A percentile compares a stretch with the other conserved stretches of the same genome.
phyloP scores from a whole-genome alignment of 2,329 filamentous ascomycete genomes.

The Trichophaea hybrida region DNA sequence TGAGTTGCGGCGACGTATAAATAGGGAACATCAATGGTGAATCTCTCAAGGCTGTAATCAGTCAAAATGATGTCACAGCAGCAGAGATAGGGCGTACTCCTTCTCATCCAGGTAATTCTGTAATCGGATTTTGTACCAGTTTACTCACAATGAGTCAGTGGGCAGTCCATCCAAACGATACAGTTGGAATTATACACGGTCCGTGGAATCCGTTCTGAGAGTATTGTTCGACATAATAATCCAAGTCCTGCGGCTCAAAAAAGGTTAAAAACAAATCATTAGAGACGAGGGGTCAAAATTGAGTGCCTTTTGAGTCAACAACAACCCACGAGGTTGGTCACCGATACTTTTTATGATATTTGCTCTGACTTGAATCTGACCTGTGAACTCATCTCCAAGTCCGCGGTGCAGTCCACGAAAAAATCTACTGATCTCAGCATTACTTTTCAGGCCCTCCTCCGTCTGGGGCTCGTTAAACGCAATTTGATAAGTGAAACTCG shows the following conservation, averaged over 20 bases:
- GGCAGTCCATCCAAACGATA: no score
- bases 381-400: constrained; percentile 40
- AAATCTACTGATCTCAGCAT: constrained; percentile 52
- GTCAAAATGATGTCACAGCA: no score
- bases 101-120: constrained; percentile 66
- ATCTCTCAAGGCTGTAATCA: constrained; percentile 3
- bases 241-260: constrained; percentile 47
- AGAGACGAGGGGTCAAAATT: not conserved
- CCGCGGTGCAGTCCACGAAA: constrained; percentile 60
- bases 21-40: constrained; percentile 45
- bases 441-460: constrained; percentile 43
- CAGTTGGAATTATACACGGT: constrained; percentile 41
- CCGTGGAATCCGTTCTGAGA: constrained; percentile 58
- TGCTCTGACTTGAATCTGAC: constrained; percentile 35
- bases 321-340: constrained; percentile 41
- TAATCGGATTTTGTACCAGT: constrained; percentile 70
- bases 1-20: constrained; percentile 60
- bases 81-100: constrained; percentile 7
- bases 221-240: constrained; percentile 64
- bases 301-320: constrained; percentile 37
- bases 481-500: constrained; percentile 52
- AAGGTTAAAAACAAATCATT: not conserved
- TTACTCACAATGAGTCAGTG: constrained; percentile 4
- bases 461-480: constrained; percentile 58
- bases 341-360: constrained; percentile 52